A percentile compares a stretch with the other conserved stretches of the same genome.
These are phyloP conservation scores for Dendrobium nobile DNA, from an alignment of 106 monocot species.

Conservation along the genomic window DNA sequence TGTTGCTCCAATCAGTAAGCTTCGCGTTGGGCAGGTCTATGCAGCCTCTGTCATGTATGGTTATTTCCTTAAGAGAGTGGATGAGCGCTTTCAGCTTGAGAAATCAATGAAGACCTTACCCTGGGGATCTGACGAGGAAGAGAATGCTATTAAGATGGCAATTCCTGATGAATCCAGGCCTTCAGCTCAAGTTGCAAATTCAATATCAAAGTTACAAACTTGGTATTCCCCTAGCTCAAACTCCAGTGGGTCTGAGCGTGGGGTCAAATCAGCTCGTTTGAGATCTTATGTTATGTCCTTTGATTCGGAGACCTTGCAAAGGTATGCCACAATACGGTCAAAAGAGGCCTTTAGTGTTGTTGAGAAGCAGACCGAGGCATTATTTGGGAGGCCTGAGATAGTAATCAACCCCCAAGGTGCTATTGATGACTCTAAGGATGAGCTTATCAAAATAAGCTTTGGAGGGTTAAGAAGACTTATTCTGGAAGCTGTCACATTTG, in stretches of 20 bases:
- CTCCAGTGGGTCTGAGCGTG: neutral
- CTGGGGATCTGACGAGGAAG: constrained; percentile 49
- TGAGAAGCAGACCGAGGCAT: constrained; percentile 83
- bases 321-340: constrained; percentile 67
- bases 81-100: constrained; percentile 80
- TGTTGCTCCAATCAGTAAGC: constrained; percentile 65
- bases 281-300: constrained; percentile 68
- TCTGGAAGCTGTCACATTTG: constrained; percentile 84
- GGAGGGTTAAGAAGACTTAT: constrained; percentile 61
- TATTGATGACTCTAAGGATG: constrained; percentile 70
- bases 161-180: constrained; percentile 28
- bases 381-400: constrained; percentile 77
- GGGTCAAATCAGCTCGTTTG: constrained; percentile 20
- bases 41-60: constrained; percentile 96
- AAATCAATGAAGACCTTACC: constrained; percentile 82
- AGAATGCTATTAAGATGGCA: constrained; percentile 21
- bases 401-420: constrained; percentile 48
- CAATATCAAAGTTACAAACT: constrained; percentile 30
- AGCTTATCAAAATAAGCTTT: constrained; percentile 70
- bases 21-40: constrained; percentile 81
- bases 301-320: constrained; percentile 67
- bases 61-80: constrained; percentile 88
- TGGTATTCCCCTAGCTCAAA: constrained; percentile 20
- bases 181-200: constrained; percentile 15
- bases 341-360: constrained; percentile 71